Evolutionary conservation across 768 basidiomycete genomes (phyloP).

Genomic region (Auricularia sp.): DNA sequence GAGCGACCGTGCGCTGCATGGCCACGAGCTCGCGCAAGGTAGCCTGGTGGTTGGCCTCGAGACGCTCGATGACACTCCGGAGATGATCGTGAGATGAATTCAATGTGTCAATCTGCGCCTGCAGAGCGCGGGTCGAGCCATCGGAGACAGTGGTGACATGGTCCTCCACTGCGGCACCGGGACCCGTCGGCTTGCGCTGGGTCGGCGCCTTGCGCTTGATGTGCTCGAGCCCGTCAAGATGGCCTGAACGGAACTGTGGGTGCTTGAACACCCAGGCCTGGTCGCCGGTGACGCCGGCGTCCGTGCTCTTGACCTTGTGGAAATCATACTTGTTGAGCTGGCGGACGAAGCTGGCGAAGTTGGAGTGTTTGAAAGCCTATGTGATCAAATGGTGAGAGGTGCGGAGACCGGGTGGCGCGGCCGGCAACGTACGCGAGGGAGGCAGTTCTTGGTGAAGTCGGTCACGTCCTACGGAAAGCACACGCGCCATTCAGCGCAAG

Average conservation of each 20-base stretch:
- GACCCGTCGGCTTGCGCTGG: slow-evolving; percentile 14
- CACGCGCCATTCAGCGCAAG: not conserved
- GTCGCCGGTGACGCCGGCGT: slow-evolving; percentile 21
- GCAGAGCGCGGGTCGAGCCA: slow-evolving; percentile 21
- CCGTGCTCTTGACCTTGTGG: slow-evolving; percentile 29
- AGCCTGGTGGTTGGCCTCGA: slow-evolving; percentile 57
- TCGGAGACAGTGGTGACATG: not conserved
- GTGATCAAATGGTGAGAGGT: not conserved
- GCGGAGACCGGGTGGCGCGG: not conserved
- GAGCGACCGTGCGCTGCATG: slow-evolving; percentile 65
- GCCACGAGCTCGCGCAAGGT: slow-evolving; percentile 63
- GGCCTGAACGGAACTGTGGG: slow-evolving; percentile 44
- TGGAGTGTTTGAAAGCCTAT: slow-evolving; percentile 25
- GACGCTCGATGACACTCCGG: slow-evolving; percentile 24
- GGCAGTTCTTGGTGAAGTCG: slow-evolving; percentile 69
- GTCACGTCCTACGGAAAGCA: slow-evolving; percentile 66
- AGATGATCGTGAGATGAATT: slow-evolving; percentile 40
- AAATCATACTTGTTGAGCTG: slow-evolving; percentile 35
- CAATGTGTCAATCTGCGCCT: slow-evolving; percentile 42
- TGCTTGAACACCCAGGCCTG: slow-evolving; percentile 24
- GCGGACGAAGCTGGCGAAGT: slow-evolving; percentile 30
- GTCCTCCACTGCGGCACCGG: not conserved
- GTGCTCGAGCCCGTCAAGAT: slow-evolving; percentile 48
- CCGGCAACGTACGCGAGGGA: slow-evolving; percentile 28
- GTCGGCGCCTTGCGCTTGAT: slow-evolving; percentile 32